phyloP scores from a whole-genome alignment of 2,329 filamentous ascomycete species.

The Penicillium sp. region DNA sequence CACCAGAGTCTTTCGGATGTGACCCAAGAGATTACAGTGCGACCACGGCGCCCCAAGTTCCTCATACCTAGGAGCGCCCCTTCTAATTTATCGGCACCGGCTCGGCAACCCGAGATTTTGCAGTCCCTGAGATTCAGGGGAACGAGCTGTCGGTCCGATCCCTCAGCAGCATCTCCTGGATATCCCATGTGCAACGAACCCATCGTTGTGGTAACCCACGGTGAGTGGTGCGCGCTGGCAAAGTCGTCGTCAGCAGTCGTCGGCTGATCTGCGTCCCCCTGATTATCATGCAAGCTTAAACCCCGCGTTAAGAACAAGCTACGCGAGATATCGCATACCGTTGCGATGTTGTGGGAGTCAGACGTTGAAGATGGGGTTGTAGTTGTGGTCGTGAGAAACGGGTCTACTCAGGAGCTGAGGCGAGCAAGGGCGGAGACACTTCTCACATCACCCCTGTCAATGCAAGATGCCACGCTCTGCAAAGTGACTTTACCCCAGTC shows the following conservation, averaged over 20 bases:
- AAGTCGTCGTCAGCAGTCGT: conserved; percentile 8
- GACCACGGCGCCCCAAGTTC: too few species aligned
- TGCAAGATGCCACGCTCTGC: background rate
- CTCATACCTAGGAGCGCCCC: background rate
- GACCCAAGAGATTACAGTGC: too few species aligned
- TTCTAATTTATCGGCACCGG: background rate
- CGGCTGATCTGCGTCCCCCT: conserved; percentile 10
- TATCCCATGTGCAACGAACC: conserved; percentile 3
- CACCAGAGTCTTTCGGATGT: background rate
- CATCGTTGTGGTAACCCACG: conserved; percentile 4
- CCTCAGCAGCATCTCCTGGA: conserved; percentile 7
- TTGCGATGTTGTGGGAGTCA: background rate
- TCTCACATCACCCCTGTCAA: background rate
- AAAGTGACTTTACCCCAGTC: background rate
- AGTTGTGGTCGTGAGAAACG: background rate
- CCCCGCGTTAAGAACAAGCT: background rate
- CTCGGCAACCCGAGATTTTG: background rate
- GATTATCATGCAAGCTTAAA: conserved; percentile 5
- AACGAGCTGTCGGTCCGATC: background rate
- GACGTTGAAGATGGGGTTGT: background rate
- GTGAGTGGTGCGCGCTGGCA: conserved; percentile 4
- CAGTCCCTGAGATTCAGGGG: background rate
- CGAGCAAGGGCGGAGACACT: background rate
- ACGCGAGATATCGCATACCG: background rate
- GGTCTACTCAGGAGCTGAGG: background rate